Base-by-base conservation (phyloP, 2,329 filamentous ascomycete genomes). In the Chalaropsis ovoidea region DNA sequence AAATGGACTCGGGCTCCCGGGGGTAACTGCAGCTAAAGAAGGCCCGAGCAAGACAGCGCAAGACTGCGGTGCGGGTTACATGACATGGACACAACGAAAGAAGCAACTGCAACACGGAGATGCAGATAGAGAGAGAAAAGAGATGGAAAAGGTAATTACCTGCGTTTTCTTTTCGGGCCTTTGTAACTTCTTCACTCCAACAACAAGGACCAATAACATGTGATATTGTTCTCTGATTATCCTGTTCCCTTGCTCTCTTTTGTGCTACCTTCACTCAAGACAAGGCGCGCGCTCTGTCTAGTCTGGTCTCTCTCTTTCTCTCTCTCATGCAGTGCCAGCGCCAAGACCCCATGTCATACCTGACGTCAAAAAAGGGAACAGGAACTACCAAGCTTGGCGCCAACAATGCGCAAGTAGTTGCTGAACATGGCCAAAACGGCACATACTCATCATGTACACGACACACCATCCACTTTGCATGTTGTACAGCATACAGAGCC, bases 91-190 rank as follows among this genome's bases (percentile, higher is more conserved):
- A 56, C 11, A 56, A 11, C 7, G 3, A 58, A 35, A 35, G 54
- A 58, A 19, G 54, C 27, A 58, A 58, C 54, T 58, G 54, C 54
- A 58, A 58, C 54, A n/a, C 27, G 27, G 24, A 39, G n/a, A 7
- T 10, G 11, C 22, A 35, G 22, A 56, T 22, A 17, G 49, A 54
- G 49, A 54, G n/a, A n/a, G n/a, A n/a, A n/a, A n/a, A n/a, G n/a
- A n/a, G n/a, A 7, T 1, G 8, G 35, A 39, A 7, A 39, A 39
- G 35, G 35, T 39, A 58, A 35, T 19, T 58, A n/a, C 54, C 13
- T n/a, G 27, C 15, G 22, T 35, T 58, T 58, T 58, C 54, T 58
- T 58, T 58, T 58, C 54, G 54, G 54, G 54, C 54, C 54, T 52
- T 24, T 52, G 31, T 39, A 13, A 35, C 24, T 22, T 58, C 15